phyloP scores from a whole-genome alignment of 768 basidiomycete species.

The Trametes cubensis region DNA sequence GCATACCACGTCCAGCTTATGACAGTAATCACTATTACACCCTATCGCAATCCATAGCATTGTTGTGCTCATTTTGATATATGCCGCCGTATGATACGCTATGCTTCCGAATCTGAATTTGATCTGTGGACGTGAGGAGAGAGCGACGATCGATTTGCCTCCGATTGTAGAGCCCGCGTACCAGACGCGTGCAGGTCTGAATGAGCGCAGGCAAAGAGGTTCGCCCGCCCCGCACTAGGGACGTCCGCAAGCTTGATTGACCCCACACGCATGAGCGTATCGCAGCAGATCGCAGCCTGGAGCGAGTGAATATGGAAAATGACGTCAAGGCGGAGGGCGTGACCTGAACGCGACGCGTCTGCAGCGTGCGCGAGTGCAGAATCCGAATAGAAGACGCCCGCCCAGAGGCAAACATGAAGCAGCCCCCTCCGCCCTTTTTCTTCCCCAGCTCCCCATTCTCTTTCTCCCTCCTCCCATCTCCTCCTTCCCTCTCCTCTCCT shows the following conservation, averaged over 20 bases:
- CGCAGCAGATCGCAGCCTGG: not conserved
- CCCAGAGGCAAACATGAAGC: slow-evolving; percentile 6
- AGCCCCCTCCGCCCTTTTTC: slow-evolving; percentile 10
- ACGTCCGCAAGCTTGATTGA: not conserved
- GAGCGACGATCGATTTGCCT: too few species aligned
- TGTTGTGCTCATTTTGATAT: not conserved
- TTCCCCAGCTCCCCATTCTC: slow-evolving; percentile 8
- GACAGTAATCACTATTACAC: slow-evolving; percentile 23
- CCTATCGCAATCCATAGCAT: slow-evolving; percentile 13
- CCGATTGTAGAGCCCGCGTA: too few species aligned
- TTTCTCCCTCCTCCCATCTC: slow-evolving; percentile 13
- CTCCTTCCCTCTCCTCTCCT: slow-evolving; percentile 13
- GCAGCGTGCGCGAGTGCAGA: not conserved
- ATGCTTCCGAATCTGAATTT: too few species aligned
- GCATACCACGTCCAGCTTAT: slow-evolving; percentile 23
- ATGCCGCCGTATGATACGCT: not conserved
- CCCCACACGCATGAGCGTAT: not conserved
- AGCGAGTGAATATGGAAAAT: slow-evolving; percentile 8
- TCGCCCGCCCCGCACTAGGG: not conserved
- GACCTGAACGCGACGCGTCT: slow-evolving; percentile 22
- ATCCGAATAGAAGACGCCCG: slow-evolving; percentile 16
- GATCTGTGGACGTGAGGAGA: too few species aligned
- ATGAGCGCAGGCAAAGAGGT: slow-evolving; percentile 14
- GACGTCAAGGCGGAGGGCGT: slow-evolving; percentile 18
- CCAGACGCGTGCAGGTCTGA: not conserved